Evolutionary conservation across 495 filamentous ascomycete species (phyloP), one percentile per base, ranked within the genome.

Genomic region (Trichocladium antarcticum): DNA sequence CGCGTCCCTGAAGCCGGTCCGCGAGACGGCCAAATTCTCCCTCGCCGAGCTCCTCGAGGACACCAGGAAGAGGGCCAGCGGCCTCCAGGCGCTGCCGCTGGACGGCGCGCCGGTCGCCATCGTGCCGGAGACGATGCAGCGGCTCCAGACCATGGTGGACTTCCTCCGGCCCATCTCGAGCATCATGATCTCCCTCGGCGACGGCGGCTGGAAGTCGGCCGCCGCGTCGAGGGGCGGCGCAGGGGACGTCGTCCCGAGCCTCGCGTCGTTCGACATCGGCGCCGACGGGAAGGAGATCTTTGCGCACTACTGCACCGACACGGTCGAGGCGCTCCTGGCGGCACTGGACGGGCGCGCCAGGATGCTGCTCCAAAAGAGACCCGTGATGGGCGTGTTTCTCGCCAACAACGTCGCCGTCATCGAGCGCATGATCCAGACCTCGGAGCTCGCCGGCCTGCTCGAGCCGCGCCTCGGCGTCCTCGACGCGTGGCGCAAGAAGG

Each of bases 271-370:
- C 61, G 92, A 97, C 58, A 82, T 96, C 32, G 83, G 85, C 16
- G 89, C 93, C 10, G 89, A 97, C 63, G 89, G 89, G 43, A 78
- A 76, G 38, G 81, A 89, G 22, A 82, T 99, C n/a, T 78, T 95
- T 42, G 82, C 84, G 10, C 83, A 90, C 58, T 96, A 94, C 67
- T 83, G 83, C 56, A 68, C 79, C 36, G 89, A 96, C 61, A 89
- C 83, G 46, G 80, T 96, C 53, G 88, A 95, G 36, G 71, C 80
- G 6, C 73, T 95, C 35, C 80, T 96, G 63, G 71, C 72, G 35
- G 70, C 79, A 16, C 74, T 97, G n/a, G 88, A 96, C 47, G 68
- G 74, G 42, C 89, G 87, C 49, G 79, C 82, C 8, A 74, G 81
- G n/a, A 58, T 70, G 3, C 68, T 93, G 32, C 77, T 93, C 40